A percentile compares a stretch with the other conserved stretches of the same genome.
phyloP scores from a whole-genome alignment of 2,329 filamentous ascomycete species.

The Aspergillaceae sp. region DNA sequence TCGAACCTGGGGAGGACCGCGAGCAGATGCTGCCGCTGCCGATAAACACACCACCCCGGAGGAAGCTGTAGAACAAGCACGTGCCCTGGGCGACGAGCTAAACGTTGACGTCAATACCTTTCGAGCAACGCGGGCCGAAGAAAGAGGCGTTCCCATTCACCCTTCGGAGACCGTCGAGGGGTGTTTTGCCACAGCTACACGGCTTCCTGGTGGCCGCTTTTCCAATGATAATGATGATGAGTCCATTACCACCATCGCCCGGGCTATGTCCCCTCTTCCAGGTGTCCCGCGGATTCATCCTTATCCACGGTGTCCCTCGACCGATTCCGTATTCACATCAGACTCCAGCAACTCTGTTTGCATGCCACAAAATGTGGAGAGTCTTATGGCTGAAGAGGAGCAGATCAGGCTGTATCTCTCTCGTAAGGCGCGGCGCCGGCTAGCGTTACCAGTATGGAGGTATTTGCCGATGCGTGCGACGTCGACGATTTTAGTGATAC shows the following conservation, averaged over 20 bases:
- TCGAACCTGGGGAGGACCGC: slow-evolving; percentile 88
- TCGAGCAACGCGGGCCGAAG: slow-evolving; percentile 33
- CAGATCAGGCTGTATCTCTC: slow-evolving; percentile 63
- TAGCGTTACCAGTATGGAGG: background rate
- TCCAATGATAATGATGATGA: slow-evolving; percentile 67
- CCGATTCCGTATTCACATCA: slow-evolving; percentile 56
- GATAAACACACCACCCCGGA: slow-evolving; percentile 67
- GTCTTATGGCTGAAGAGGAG: slow-evolving; percentile 71
- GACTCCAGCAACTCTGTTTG: slow-evolving; percentile 55
- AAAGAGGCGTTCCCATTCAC: slow-evolving; percentile 53
- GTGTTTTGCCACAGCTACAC: slow-evolving; percentile 64
- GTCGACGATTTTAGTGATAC: slow-evolving; percentile 11
- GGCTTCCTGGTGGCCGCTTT: slow-evolving; percentile 51
- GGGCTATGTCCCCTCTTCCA: slow-evolving; percentile 38
- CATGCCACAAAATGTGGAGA: slow-evolving; percentile 61
- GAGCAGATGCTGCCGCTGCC: slow-evolving; percentile 77
- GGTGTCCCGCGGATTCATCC: slow-evolving; percentile 41
- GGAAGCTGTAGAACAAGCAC: slow-evolving; percentile 74
- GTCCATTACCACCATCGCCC: slow-evolving; percentile 51
- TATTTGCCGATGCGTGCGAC: slow-evolving; percentile 1
- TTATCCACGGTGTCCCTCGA: slow-evolving; percentile 50
- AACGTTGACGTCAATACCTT: slow-evolving; percentile 87
- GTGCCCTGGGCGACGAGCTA: slow-evolving; percentile 72
- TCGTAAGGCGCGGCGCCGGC: slow-evolving; percentile 37
- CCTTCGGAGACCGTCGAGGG: slow-evolving; percentile 70